A percentile compares a stretch with the other conserved stretches of the same genome.
Conservation (phyloP, 768 basidiomycete genomes). For the Rhodotorula babjevae region DNA sequence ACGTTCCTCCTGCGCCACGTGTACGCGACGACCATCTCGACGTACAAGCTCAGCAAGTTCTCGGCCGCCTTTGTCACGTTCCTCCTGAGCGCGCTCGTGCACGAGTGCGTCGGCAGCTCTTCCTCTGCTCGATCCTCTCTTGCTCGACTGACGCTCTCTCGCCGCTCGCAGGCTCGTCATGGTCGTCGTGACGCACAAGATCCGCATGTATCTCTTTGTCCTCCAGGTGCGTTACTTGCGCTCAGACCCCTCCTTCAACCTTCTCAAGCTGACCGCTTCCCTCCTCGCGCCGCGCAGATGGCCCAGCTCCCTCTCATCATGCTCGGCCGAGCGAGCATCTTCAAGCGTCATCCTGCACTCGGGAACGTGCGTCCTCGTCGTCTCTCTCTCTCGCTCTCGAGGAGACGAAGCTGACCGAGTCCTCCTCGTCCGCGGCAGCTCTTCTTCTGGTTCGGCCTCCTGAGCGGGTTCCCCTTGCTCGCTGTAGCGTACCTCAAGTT, state of each 20-base stretch:
- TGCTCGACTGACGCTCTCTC: conserved; percentile 49
- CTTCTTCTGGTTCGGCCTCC: conserved; percentile 87
- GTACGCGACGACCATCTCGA: conserved; percentile 78
- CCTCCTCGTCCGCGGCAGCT: conserved; percentile 45
- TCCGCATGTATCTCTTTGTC: conserved; percentile 82
- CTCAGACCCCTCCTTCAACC: conserved; percentile 4
- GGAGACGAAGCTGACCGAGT: background rate
- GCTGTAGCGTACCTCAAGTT: conserved; percentile 70
- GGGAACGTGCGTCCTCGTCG: conserved; percentile 45
- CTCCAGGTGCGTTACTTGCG: conserved; percentile 55
- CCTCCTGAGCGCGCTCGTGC: conserved; percentile 67
- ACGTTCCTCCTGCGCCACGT: conserved; percentile 74
- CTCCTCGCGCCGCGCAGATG: conserved; percentile 53
- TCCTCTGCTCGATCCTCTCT: background rate
- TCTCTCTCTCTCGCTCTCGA: background rate
- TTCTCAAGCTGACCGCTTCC: background rate
- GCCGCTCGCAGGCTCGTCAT: conserved; percentile 61
- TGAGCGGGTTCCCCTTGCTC: conserved; percentile 80
- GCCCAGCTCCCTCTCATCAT: conserved; percentile 88
- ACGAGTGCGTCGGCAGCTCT: background rate
- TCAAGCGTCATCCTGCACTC: conserved; percentile 74
- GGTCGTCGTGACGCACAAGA: conserved; percentile 78
- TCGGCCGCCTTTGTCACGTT: conserved; percentile 92
- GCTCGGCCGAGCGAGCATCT: conserved; percentile 65
- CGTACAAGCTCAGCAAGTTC: conserved; percentile 66